Conservation (phyloP, 768 basidiomycete species). For the Hypholoma sublateritium region DNA sequence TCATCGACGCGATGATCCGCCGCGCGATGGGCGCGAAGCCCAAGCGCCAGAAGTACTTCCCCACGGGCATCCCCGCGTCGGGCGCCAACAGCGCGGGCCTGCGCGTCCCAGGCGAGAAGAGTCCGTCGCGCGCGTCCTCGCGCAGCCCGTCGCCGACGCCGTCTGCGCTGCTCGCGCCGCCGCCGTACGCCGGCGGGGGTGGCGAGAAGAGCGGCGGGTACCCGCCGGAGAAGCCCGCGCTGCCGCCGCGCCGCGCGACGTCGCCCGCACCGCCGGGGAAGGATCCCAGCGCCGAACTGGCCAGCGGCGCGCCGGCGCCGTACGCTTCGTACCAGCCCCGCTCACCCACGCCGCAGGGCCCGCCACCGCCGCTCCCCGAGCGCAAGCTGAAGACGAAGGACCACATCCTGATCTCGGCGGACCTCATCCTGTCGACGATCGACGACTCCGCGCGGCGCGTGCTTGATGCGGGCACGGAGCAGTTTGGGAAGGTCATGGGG, state of each 20-base stretch:
- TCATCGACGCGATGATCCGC: conserved; percentile 62
- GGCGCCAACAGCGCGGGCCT: neutral
- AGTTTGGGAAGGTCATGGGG: conserved; percentile 48
- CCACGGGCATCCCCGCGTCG: conserved; percentile 3
- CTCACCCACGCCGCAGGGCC: conserved; percentile 12
- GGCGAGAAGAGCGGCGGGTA: conserved; percentile 1
- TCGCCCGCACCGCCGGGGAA: conserved; percentile 26
- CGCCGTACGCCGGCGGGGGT: conserved; percentile 11
- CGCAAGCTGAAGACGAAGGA: conserved; percentile 39
- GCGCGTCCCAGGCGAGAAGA: neutral
- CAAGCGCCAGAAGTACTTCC: conserved; percentile 27
- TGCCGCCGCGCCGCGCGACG: conserved; percentile 30
- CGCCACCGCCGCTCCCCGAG: conserved; percentile 23
- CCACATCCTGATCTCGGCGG: conserved; percentile 59
- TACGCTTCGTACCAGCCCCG: conserved; percentile 21
- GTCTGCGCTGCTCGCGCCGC: conserved; percentile 13
- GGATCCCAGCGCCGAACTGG: neutral
- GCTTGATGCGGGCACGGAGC: conserved; percentile 48
- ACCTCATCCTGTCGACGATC: conserved; percentile 63
- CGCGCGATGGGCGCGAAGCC: conserved; percentile 50
- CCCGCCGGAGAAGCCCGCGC: conserved; percentile 24
- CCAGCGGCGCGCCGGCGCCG: too few species aligned
- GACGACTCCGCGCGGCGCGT: conserved; percentile 57
- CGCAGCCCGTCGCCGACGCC: conserved; percentile 21
- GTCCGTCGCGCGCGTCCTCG: conserved; percentile 8